These are phyloP conservation scores for Zopfia rhizophila DNA, from an alignment of 2,329 filamentous ascomycete species.

Conservation along the genomic window DNA sequence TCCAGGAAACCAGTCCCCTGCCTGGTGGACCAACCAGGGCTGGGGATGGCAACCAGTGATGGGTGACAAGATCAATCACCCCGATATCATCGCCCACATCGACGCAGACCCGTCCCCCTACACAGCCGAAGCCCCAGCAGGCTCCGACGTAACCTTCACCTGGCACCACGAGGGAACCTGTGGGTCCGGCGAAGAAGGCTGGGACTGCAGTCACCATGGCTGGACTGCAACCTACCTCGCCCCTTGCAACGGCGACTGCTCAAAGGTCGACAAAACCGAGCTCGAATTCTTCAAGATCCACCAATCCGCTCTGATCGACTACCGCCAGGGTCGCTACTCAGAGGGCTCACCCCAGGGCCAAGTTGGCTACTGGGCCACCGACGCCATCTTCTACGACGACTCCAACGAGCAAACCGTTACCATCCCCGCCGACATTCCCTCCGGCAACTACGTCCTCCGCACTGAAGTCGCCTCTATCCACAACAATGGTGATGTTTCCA, in stretches of 20 bases:
- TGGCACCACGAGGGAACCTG: conserved; percentile 44
- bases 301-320: conserved; percentile 37
- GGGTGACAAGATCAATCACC: conserved; percentile 36
- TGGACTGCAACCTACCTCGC: conserved; percentile 46
- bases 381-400: conserved; percentile 48
- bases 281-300: conserved; percentile 50
- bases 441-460: conserved; percentile 48
- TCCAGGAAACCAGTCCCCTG: conserved; percentile 39
- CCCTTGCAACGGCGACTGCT: conserved; percentile 46
- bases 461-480: conserved; percentile 48
- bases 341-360: conserved; percentile 31
- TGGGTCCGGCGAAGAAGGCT: conserved; percentile 36
- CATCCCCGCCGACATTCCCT: conserved; percentile 44
- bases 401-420: conserved; percentile 43
- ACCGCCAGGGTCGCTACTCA: conserved; percentile 39
- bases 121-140: conserved; percentile 40
- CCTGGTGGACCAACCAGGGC: conserved; percentile 46
- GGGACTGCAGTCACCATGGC: conserved; percentile 48
- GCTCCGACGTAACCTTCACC: conserved; percentile 41
- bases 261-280: conserved; percentile 39
- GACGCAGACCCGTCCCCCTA: conserved; percentile 42
- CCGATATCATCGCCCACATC: conserved; percentile 45
- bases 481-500: conserved; percentile 43
- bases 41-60: conserved; percentile 45
- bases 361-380: conserved; percentile 45